phyloP scores from a whole-genome alignment of 2,329 filamentous ascomycete genomes.

The Sordariomycetes sp. region DNA sequence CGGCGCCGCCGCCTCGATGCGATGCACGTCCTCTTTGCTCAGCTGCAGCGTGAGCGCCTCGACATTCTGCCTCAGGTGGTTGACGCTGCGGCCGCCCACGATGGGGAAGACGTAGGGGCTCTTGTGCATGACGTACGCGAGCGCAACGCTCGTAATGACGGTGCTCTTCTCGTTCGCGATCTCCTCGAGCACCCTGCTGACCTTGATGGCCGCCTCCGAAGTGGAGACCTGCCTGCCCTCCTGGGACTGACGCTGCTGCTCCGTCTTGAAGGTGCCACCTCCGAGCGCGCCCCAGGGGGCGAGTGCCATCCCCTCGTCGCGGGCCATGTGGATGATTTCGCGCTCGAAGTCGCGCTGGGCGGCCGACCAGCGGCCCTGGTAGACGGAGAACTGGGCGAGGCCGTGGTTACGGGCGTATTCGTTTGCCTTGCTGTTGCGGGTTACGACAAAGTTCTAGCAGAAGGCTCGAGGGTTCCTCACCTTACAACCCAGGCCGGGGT shows the following conservation, averaged over 20 bases:
- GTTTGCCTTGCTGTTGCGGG: slow-evolving; percentile 10
- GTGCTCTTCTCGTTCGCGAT: slow-evolving; percentile 35
- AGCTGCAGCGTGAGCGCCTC: slow-evolving; percentile 53
- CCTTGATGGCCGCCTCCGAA: slow-evolving; percentile 40
- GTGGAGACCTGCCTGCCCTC: slow-evolving; percentile 10
- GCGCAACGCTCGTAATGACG: slow-evolving; percentile 30
- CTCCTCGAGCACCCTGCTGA: slow-evolving; percentile 34
- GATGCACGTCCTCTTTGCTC: slow-evolving; percentile 48
- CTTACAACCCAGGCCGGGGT: slow-evolving; percentile 20
- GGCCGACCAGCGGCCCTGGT: slow-evolving; percentile 30
- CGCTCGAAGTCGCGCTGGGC: slow-evolving; percentile 26
- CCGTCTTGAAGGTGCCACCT: slow-evolving; percentile 33
- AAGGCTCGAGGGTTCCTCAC: background rate
- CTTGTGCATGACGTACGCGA: slow-evolving; percentile 67
- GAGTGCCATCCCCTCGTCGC: slow-evolving; percentile 36
- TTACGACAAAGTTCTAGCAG: background rate
- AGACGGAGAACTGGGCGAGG: slow-evolving; percentile 19
- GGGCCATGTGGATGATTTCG: slow-evolving; percentile 32
- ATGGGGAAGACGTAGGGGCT: slow-evolving; percentile 64
- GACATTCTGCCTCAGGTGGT: slow-evolving; percentile 61
- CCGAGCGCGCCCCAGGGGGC: slow-evolving; percentile 49
- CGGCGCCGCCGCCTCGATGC: slow-evolving; percentile 49
- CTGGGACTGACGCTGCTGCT: slow-evolving; percentile 19
- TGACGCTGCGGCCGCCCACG: slow-evolving; percentile 57
- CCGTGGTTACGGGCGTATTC: slow-evolving; percentile 15